Evolutionary conservation across 352 stramenopile species (phyloP).

Genomic region (Globisporangium middletonii): DNA sequence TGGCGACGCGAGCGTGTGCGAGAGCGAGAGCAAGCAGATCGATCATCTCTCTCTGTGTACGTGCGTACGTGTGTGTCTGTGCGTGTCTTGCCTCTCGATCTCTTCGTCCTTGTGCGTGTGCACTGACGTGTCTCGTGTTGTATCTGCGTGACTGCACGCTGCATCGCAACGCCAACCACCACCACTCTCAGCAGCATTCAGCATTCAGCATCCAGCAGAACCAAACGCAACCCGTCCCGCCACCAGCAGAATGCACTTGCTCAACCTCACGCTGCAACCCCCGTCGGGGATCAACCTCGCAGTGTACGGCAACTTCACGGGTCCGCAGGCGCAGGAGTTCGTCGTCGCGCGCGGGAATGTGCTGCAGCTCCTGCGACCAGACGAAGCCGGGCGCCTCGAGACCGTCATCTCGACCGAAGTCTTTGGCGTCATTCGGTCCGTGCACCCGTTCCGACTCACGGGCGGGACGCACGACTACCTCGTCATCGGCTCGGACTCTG

Average conservation of each 20-base stretch:
- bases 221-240: background rate
- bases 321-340: constrained; percentile 91
- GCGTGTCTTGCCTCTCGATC: too few relatives aligned
- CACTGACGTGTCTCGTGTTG: too few relatives aligned
- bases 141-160: too few relatives aligned
- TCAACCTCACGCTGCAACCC: constrained; percentile 86
- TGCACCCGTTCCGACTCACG: constrained; percentile 87
- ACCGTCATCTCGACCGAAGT: constrained; percentile 79
- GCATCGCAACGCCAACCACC: background rate
- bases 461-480: constrained; percentile 93
- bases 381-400: constrained; percentile 64
- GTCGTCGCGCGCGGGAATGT: constrained; percentile 91
- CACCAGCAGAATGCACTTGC: constrained; percentile 58
- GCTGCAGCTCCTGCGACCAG: constrained; percentile 91
- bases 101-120: background rate
- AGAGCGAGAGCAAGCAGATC: too few relatives aligned
- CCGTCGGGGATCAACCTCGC: constrained; percentile 75
- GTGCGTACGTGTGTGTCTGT: too few relatives aligned
- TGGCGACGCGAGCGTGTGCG: too few relatives aligned
- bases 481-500: constrained; percentile 94
- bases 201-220: background rate
- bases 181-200: background rate
- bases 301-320: constrained; percentile 91
- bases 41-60: too few relatives aligned
- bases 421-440: constrained; percentile 90